Evolutionary conservation across 192 early-diverging fungal genomes (phyloP), one percentile per base, ranked within the genome.

Genomic region (Thamnidium elegans): DNA sequence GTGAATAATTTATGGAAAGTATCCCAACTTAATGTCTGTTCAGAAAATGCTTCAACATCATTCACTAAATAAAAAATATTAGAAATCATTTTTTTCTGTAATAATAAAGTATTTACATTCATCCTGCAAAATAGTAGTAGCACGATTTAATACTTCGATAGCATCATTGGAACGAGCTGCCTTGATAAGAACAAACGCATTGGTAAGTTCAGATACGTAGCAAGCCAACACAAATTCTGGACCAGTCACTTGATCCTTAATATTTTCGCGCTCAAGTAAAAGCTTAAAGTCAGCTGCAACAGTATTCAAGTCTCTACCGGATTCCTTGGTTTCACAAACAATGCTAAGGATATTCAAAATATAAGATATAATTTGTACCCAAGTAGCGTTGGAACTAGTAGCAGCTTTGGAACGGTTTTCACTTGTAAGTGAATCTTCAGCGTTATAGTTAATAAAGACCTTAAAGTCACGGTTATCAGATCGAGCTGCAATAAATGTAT

Each of bases 381-480:
- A 56, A 13, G 55, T 51, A 64, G 69, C 76, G 48, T 78, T 72
- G 44, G 67, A 67, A 13, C 68, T 76, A 1, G 62, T 20, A 0
- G 83, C 62, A 13, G 77, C 62, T 13, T 78, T 77, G 14, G 72
- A 77, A 17, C 80, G 31, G 36, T 72, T 63, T 59, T 83, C 76
- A 14, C 73, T 59, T 7, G 78, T 62, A 1, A 61, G 44, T 7
- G 55, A 52, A 6, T 66, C 72, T 13, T 61, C 52, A 9, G 79
- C 63, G 36, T 73, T 81, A 73, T 71, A 86, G 63, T 83, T 81
- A 42, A 75, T 67, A 79, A 94, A 80, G 14, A 90, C 85, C 7
- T 61, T 76, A 8, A 84, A 75, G 63, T 94, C 92, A 19, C 92
- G 83, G 61, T 94, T 92, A 42, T 94, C 92, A 31, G 82, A 75